phyloP scores from a whole-genome alignment of 495 filamentous ascomycete species.

The Tuber magnatum region DNA sequence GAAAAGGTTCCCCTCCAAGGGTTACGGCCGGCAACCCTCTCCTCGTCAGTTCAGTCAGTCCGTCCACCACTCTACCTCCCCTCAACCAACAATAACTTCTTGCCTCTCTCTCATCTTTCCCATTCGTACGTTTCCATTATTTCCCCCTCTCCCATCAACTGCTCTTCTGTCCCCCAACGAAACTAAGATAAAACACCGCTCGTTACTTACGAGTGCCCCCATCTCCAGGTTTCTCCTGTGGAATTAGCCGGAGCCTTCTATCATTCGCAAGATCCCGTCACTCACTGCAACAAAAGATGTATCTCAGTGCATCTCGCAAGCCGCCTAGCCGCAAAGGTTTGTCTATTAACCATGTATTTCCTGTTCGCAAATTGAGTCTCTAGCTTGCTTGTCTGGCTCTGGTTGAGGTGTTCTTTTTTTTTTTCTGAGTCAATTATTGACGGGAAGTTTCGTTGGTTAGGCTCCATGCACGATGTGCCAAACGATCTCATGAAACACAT shows the following conservation, averaged over 20 bases:
- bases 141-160: slow-evolving; percentile 24
- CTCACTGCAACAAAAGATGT: slow-evolving; percentile 30
- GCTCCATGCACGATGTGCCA: slow-evolving; percentile 73
- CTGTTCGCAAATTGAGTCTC: background rate
- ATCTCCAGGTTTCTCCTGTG: background rate
- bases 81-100: background rate
- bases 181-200: background rate
- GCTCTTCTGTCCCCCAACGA: slow-evolving; percentile 13
- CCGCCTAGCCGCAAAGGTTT: slow-evolving; percentile 40
- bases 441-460: slow-evolving; percentile 42
- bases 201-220: background rate
- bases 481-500: slow-evolving; percentile 80
- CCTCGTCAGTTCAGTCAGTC: slow-evolving; percentile 25
- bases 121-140: slow-evolving; percentile 11
- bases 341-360: slow-evolving; percentile 12
- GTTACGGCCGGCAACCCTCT: slow-evolving; percentile 28
- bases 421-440: slow-evolving; percentile 6
- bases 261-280: slow-evolving; percentile 12
- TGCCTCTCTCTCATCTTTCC: slow-evolving; percentile 19
- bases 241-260: background rate
- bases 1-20: slow-evolving; percentile 34
- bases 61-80: slow-evolving; percentile 6
- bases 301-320: slow-evolving; percentile 35
- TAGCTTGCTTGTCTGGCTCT: background rate
- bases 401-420: background rate